A percentile compares a stretch with the other conserved stretches of the same genome.
Conservation (phyloP, 2,329 filamentous ascomycete species). For the Claviceps humidiphila region DNA sequence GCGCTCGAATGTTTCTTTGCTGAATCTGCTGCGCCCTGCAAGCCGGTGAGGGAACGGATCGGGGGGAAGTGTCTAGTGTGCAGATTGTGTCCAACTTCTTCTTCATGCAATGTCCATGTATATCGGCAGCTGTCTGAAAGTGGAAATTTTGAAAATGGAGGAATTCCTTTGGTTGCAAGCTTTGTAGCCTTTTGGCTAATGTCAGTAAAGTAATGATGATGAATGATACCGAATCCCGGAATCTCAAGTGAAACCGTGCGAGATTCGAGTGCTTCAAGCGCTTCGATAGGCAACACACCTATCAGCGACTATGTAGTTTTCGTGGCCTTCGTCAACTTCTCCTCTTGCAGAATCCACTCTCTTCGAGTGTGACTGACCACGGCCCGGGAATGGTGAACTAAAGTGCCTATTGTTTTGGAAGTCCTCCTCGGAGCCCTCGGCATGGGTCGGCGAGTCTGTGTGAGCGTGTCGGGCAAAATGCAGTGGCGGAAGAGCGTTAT, state of each 20-base stretch:
- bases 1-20: conserved; percentile 22
- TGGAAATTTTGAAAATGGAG: conserved; percentile 37
- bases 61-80: conserved; percentile 31
- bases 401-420: conserved; percentile 17
- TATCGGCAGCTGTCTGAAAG: conserved; percentile 31
- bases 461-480: conserved; percentile 30
- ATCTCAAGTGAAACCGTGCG: neutral
- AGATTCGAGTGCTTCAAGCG: neutral
- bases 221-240: neutral
- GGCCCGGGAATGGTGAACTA: conserved; percentile 20
- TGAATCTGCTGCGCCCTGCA: conserved; percentile 23
- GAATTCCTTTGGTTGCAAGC: conserved; percentile 27
- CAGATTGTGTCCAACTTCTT: conserved; percentile 40
- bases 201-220: neutral
- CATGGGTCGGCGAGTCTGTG: conserved; percentile 18
- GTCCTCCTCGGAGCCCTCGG: conserved; percentile 17
- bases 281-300: conserved; percentile 16
- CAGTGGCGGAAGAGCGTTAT: conserved; percentile 29
- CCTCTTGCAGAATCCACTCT: conserved; percentile 17
- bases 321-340: conserved; percentile 29
- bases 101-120: conserved; percentile 37
- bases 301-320: conserved; percentile 27
- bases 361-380: conserved; percentile 22
- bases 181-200: conserved; percentile 23
- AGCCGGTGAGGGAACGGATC: conserved; percentile 30